phyloP scores from a whole-genome alignment of 2,329 filamentous ascomycete species.

The Verticillium dahliae region DNA sequence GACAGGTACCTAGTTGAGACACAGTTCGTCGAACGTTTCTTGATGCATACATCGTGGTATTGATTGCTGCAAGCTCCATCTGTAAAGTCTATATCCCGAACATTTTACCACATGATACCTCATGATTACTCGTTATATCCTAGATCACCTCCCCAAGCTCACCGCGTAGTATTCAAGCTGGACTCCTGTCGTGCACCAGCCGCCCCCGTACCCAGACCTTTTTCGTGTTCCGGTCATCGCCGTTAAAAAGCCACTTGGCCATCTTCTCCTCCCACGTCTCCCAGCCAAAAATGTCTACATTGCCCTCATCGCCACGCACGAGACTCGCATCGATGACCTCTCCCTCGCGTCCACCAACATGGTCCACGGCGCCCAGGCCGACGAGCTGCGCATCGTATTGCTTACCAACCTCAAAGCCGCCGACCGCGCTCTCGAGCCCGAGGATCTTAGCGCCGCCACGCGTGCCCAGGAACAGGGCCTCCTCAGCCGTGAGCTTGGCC shows the following conservation, averaged over 20 bases:
- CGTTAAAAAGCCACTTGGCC: constrained; percentile 91
- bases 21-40: background rate
- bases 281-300: constrained; percentile 86
- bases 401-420: constrained; percentile 79
- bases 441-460: constrained; percentile 80
- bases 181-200: constrained; percentile 60
- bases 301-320: constrained; percentile 39
- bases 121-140: background rate
- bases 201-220: constrained; percentile 85
- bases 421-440: constrained; percentile 64
- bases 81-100: background rate
- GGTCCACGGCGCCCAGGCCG: constrained; percentile 46
- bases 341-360: constrained; percentile 25
- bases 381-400: constrained; percentile 89
- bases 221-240: constrained; percentile 85
- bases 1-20: background rate
- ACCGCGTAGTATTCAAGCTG: background rate
- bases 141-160: no score
- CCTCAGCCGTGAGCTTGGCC: constrained; percentile 72
- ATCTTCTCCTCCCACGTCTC: constrained; percentile 82
- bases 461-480: constrained; percentile 81
- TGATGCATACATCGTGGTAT: background rate
- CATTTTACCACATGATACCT: background rate
- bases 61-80: background rate
- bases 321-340: constrained; percentile 13